Conservation (phyloP, 352 stramenopile genomes). For the Phytophthora aleatoria region DNA sequence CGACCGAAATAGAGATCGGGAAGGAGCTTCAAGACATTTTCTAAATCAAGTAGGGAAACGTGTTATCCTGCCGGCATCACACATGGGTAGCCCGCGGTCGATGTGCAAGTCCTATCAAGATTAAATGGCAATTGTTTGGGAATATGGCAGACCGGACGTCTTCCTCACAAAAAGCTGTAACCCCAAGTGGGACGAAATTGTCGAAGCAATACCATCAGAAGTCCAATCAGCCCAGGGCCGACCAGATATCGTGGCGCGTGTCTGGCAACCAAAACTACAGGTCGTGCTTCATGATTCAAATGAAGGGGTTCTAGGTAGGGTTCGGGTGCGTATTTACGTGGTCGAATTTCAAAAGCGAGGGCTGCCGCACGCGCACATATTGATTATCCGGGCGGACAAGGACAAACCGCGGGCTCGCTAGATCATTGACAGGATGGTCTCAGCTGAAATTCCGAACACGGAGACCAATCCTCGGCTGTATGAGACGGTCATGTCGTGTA, state of each 20-base stretch:
- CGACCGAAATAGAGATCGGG: neutral
- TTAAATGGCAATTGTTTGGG: neutral
- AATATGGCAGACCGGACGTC: neutral
- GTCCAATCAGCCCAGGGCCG: neutral
- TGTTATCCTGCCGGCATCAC: neutral
- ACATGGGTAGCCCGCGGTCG: neutral
- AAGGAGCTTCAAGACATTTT: neutral
- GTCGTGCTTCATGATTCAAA: neutral
- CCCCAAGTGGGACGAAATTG: neutral
- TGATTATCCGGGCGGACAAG: neutral
- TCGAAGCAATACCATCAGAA: neutral
- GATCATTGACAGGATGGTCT: neutral
- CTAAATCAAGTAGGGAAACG: neutral
- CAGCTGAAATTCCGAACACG: neutral
- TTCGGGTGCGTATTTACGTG: neutral
- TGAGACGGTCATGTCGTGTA: neutral
- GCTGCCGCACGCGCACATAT: neutral
- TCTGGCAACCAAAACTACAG: neutral
- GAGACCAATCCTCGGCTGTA: neutral
- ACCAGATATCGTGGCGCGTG: neutral
- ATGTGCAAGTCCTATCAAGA: neutral
- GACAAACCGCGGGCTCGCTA: neutral
- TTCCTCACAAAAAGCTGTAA: neutral
- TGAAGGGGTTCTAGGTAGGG: neutral
- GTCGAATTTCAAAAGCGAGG: conserved; percentile 4